A percentile compares a stretch with the other conserved stretches of the same genome.
Evolutionary conservation across 208 protist genomes (phyloP).

Genomic region (Trypanosoma platydactyli): DNA sequence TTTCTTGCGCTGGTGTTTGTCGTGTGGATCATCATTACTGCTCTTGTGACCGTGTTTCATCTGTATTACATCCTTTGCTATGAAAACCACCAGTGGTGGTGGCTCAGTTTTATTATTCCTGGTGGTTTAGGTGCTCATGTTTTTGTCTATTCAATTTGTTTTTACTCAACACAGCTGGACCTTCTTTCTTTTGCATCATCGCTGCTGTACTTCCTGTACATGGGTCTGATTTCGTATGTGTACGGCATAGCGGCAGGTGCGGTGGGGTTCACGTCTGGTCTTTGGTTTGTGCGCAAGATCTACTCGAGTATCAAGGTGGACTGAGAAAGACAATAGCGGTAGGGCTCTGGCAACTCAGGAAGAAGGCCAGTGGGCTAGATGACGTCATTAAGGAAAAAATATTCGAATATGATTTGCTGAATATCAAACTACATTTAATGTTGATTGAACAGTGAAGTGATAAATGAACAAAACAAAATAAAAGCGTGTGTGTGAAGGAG

Average conservation of each 20-base stretch:
- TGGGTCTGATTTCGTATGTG: conserved; percentile 67
- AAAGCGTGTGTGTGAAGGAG: no score
- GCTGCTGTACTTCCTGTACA: conserved; percentile 91
- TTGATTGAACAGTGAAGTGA: no score
- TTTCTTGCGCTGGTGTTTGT: conserved; percentile 97
- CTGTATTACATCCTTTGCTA: conserved; percentile 98
- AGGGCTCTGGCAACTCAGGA: no score
- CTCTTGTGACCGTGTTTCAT: conserved; percentile 97
- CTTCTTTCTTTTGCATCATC: conserved; percentile 70
- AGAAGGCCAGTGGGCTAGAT: no score
- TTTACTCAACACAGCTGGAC: conserved; percentile 80
- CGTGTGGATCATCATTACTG: conserved; percentile 94
- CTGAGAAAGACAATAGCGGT: conserved; percentile 32
- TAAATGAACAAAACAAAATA: no score
- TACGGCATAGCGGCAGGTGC: conserved; percentile 83
- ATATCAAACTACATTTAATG: no score
- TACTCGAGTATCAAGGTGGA: conserved; percentile 85
- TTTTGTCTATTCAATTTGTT: conserved; percentile 92
- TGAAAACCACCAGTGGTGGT: conserved; percentile 99
- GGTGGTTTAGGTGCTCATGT: conserved; percentile 92
- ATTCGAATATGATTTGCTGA: no score
- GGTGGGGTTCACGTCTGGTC: conserved; percentile 74
- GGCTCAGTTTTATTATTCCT: conserved; percentile 93
- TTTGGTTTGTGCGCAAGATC: conserved; percentile 83
- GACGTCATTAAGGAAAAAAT: no score